A percentile compares a stretch with the other conserved stretches of the same genome.
Evolutionary conservation across 2,329 filamentous ascomycete species (phyloP).

Genomic region (Pezicula carpinea): DNA sequence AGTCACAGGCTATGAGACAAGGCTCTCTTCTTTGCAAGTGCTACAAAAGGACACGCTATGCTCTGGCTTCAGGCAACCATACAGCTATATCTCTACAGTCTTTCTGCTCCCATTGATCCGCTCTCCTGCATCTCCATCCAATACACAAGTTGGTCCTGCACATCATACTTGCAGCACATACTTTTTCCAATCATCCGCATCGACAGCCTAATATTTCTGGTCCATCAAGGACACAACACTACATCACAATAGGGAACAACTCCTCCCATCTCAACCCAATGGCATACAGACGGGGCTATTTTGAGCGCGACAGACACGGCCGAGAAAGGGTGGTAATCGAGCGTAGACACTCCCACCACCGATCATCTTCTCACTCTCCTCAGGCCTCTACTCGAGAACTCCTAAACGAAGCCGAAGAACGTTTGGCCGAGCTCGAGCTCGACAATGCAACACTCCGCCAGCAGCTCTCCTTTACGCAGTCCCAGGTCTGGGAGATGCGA

Average conservation of each 20-base stretch:
- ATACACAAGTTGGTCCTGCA: slow-evolving; percentile 5
- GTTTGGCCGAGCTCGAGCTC: slow-evolving; percentile 8
- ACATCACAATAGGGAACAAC: slow-evolving; percentile 16
- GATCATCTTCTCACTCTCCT: slow-evolving; percentile 5
- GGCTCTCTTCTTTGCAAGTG: slow-evolving; percentile 7
- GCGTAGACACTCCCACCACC: slow-evolving; percentile 4
- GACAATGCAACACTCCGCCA: slow-evolving; percentile 13
- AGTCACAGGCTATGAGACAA: slow-evolving; percentile 9
- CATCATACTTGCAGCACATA: slow-evolving; percentile 10
- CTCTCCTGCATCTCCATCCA: slow-evolving; percentile 11
- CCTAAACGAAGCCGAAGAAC: slow-evolving; percentile 15
- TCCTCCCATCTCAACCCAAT: slow-evolving; percentile 7
- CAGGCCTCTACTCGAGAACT: slow-evolving; percentile 9
- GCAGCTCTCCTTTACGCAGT: slow-evolving; percentile 14
- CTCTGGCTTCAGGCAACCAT: slow-evolving; percentile 9
- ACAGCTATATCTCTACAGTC: slow-evolving; percentile 7
- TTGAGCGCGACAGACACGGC: slow-evolving; percentile 17
- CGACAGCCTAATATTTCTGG: slow-evolving; percentile 1
- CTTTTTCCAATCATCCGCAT: slow-evolving; percentile 5
- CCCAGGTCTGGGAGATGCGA: slow-evolving; percentile 9
- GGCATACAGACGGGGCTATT: slow-evolving; percentile 10
- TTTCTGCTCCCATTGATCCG: slow-evolving; percentile 12
- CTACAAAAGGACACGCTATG: background rate
- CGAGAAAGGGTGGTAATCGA: slow-evolving; percentile 14
- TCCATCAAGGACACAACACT: slow-evolving; percentile 4